These are phyloP conservation scores for Castanospermum australe DNA, from an alignment of 306 rosid genomes.

Conservation along the genomic window DNA sequence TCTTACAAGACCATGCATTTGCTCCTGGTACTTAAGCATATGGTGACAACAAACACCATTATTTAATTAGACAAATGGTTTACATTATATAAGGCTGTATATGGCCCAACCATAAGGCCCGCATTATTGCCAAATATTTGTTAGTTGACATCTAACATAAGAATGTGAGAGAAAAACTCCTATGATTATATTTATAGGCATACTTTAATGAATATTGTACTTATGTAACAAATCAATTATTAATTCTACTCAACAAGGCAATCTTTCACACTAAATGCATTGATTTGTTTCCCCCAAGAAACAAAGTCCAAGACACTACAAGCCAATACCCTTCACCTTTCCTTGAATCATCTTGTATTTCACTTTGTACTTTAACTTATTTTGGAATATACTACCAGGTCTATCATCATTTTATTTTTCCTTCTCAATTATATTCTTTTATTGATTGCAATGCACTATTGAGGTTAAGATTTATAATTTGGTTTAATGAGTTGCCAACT, in stretches of 20 bases:
- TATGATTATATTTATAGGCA: background rate
- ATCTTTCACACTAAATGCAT: background rate
- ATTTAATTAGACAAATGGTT: slow-evolving; percentile 12
- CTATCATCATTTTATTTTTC: background rate
- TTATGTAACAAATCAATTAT: background rate
- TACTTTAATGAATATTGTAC: background rate
- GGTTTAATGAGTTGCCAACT: background rate
- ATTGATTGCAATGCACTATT: background rate
- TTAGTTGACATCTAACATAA: background rate
- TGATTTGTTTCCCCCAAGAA: background rate
- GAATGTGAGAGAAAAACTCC: background rate
- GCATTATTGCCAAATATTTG: background rate
- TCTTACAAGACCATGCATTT: background rate
- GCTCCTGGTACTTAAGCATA: background rate
- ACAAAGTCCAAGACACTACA: background rate
- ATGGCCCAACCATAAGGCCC: background rate
- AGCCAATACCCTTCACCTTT: background rate
- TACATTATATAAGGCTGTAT: background rate
- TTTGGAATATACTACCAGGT: too few species aligned
- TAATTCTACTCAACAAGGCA: background rate
- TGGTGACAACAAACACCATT: background rate
- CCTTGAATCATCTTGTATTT: background rate
- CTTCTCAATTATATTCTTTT: background rate
- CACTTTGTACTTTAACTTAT: too few species aligned
- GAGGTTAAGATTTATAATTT: background rate